A percentile compares a stretch with the other conserved stretches of the same genome.
phyloP scores from a whole-genome alignment of 1,284 basidiomycete genomes.

The Tremellales sp. region DNA sequence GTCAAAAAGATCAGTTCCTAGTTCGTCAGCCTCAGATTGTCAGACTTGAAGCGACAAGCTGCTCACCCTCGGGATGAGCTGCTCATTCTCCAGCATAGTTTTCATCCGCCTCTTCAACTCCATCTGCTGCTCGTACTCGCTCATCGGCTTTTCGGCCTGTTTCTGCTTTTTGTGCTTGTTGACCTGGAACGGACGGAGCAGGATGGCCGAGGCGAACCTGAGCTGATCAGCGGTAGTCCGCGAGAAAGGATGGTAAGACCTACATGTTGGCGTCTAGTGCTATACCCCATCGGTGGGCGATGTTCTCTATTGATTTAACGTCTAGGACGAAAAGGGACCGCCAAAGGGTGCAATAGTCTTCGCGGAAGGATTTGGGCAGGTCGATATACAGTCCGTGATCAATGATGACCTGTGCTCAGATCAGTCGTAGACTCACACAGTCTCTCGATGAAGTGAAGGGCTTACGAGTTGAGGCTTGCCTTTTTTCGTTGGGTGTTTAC shows the following conservation, averaged over 20 bases:
- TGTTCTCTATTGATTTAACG: constrained; percentile 58
- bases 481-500: constrained; percentile 62
- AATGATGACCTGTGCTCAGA: constrained; percentile 54
- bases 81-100: constrained; percentile 53
- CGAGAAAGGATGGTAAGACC: constrained; percentile 48
- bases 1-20: constrained; percentile 78
- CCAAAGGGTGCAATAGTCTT: constrained; percentile 76
- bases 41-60: constrained; percentile 3
- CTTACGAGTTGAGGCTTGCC: constrained; percentile 67
- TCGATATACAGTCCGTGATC: constrained; percentile 84
- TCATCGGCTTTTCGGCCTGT: constrained; percentile 14
- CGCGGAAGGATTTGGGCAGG: constrained; percentile 60
- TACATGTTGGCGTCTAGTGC: constrained; percentile 67
- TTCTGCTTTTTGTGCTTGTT: constrained; percentile 22
- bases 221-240: background rate
- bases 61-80: constrained; percentile 50
- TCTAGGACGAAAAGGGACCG: constrained; percentile 69
- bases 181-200: constrained; percentile 44
- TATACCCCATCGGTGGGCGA: constrained; percentile 72
- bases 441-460: background rate
- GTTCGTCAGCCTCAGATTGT: background rate
- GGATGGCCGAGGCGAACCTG: constrained; percentile 48
- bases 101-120: constrained; percentile 51
- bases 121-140: constrained; percentile 49
- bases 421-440: background rate